A percentile compares a stretch with the other conserved stretches of the same genome.
phyloP scores from a whole-genome alignment of 805 yeast species.

The Priceomyces carsonii region DNA sequence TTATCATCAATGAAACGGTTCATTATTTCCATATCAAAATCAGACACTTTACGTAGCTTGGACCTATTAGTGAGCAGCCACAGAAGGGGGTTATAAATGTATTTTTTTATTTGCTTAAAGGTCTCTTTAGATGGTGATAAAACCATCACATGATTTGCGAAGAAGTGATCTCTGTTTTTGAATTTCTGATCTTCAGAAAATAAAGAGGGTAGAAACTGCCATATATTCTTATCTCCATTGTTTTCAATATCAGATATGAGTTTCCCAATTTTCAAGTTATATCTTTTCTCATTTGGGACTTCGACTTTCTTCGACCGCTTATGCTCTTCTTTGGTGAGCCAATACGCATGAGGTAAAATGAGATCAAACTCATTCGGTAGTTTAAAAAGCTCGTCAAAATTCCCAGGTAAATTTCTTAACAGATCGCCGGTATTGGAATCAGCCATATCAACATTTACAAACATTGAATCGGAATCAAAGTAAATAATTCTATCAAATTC shows the following conservation, averaged over 20 bases:
- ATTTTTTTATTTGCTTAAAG: slow-evolving; percentile 22
- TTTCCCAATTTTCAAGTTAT: slow-evolving; percentile 11
- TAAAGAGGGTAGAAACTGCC: slow-evolving; percentile 17
- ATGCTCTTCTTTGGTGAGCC: slow-evolving; percentile 23
- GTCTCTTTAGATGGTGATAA: slow-evolving; percentile 45
- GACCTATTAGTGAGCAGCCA: slow-evolving; percentile 24
- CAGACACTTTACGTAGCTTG: slow-evolving; percentile 26
- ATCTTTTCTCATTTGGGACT: slow-evolving; percentile 14
- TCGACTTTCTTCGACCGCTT: slow-evolving; percentile 9
- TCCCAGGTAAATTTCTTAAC: slow-evolving; percentile 7
- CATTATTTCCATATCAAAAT: slow-evolving; percentile 57
- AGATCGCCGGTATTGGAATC: slow-evolving; percentile 3
- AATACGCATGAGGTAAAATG: slow-evolving; percentile 38
- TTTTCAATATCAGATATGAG: slow-evolving; percentile 12
- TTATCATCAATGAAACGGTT: slow-evolving; percentile 36
- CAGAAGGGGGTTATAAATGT: slow-evolving; percentile 27
- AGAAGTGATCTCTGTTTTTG: slow-evolving; percentile 28
- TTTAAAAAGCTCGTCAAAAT: slow-evolving; percentile 33
- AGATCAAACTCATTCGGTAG: slow-evolving; percentile 23
- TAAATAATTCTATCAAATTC: slow-evolving; percentile 55
- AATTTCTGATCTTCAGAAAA: slow-evolving; percentile 24
- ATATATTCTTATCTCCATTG: slow-evolving; percentile 7
- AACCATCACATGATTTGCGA: slow-evolving; percentile 58
- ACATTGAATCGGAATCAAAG: slow-evolving; percentile 58
- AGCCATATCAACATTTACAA: slow-evolving; percentile 21